Evolutionary conservation across 169 alveolate species (phyloP).

Genomic region (Cryptosporidium tyzzeri): DNA sequence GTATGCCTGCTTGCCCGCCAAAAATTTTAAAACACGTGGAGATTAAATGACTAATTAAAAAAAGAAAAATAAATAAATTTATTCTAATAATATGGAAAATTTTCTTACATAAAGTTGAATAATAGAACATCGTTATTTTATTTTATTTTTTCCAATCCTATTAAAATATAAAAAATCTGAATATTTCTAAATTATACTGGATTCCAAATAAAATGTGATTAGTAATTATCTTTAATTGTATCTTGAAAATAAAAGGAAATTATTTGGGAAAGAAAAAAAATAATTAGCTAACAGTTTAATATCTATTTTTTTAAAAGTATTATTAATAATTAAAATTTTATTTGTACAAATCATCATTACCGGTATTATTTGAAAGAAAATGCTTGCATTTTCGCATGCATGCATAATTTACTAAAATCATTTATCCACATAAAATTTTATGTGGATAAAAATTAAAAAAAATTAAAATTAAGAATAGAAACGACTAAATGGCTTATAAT

Average conservation of each 20-base stretch:
- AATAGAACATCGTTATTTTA: too few species aligned
- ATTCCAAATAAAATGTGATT: too few species aligned
- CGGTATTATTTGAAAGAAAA: neutral
- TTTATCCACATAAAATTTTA: neutral
- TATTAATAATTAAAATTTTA: too few species aligned
- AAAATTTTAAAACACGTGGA: neutral
- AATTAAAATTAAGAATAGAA: too few species aligned
- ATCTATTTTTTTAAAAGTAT: too few species aligned
- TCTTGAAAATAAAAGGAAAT: too few species aligned
- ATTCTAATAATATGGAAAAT: neutral
- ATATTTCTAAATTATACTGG: neutral
- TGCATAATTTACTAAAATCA: neutral
- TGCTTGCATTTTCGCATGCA: neutral
- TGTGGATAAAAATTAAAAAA: neutral
- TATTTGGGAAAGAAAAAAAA: too few species aligned
- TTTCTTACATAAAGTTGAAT: neutral
- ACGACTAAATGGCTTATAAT: too few species aligned
- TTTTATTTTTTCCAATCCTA: too few species aligned
- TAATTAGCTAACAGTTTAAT: too few species aligned
- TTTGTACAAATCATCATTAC: neutral
- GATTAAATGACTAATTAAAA: neutral
- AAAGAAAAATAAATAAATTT: neutral
- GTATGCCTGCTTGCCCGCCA: conserved; percentile 32
- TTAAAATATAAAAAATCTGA: too few species aligned
- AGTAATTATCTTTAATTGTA: too few species aligned